Base-by-base conservation (phyloP, 805 yeast species). In the Teunomyces stri region DNA sequence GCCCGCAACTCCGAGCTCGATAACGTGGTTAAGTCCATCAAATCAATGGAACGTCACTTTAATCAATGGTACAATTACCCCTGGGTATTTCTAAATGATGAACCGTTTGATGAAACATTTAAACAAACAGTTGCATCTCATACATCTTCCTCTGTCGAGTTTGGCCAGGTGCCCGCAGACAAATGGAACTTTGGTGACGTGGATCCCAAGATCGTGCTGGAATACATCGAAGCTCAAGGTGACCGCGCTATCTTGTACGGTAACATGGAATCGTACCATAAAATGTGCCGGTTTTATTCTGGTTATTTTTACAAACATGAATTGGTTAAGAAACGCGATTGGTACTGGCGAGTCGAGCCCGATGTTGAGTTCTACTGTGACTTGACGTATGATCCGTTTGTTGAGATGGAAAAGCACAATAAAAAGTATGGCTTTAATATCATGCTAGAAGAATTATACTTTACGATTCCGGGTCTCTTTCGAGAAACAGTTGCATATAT, bases 291-390 rank as follows among this genome's bases (percentile, higher is more conserved):
- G n/a, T 91, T 84, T 62, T 89, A 87, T 60, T 82, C 95, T 0
- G 96, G 96, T 1, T 74, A 75, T 48, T 92, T 92, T 60, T 89
- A 80, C 68, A 80, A 84, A 50, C 97, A 92, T 64, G 87, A 86
- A 5, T 61, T 88, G 51, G 84, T 92, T 37, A 66, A 66, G 43
- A 76, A 81, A 50, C 76, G 82, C 47, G 89, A 90, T 51, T 92
- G 96, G 95, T 92, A 90, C 68, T 91, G 97, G 97, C 76, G 98
- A 47, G 89, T 94, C 10, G 99, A 94, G 65, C 98, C 98, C 3
- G 86, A 86, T 53, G 94, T 92, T 35, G 84, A 87, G 54, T 89
- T 89, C 61, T 89, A 76, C 62, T 92, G 99, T 67, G 97, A 92
- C 64, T 66, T 90, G 46, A 85, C 96, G 0, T 89, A 91, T 66